These are phyloP conservation scores for Talaromyces sp. DNA, from an alignment of 2,329 filamentous ascomycete species.

Conservation along the genomic window DNA sequence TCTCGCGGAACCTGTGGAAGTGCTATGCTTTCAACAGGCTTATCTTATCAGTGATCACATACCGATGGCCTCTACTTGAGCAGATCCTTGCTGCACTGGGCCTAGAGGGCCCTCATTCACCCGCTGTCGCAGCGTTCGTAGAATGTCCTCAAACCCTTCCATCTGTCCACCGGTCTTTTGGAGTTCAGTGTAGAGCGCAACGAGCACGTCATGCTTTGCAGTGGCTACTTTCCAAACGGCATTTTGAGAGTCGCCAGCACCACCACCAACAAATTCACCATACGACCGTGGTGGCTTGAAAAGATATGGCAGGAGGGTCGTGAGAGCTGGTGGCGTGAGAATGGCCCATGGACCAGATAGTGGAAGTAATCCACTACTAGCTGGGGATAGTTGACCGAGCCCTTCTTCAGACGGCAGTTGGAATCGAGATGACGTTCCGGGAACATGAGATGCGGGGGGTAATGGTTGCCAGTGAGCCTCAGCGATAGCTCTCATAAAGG, in stretches of 20 bases:
- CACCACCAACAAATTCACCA: slow-evolving; percentile 60
- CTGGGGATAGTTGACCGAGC: slow-evolving; percentile 40
- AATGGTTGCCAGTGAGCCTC: slow-evolving; percentile 57
- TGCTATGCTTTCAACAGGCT: no score
- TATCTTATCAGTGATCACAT: slow-evolving; percentile 30
- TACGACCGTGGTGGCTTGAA: slow-evolving; percentile 60
- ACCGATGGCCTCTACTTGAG: slow-evolving; percentile 41
- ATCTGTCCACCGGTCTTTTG: slow-evolving; percentile 36
- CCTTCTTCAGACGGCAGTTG: slow-evolving; percentile 45
- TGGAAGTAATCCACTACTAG: slow-evolving; percentile 40
- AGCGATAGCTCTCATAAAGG: slow-evolving; percentile 55
- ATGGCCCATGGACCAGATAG: slow-evolving; percentile 54
- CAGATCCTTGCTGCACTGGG: slow-evolving; percentile 33
- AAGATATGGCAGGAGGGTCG: slow-evolving; percentile 58
- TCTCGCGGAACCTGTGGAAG: no score
- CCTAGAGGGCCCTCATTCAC: slow-evolving; percentile 48
- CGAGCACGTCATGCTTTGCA: slow-evolving; percentile 60
- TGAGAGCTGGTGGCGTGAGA: slow-evolving; percentile 54
- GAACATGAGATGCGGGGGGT: slow-evolving; percentile 31
- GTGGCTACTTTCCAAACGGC: slow-evolving; percentile 60
- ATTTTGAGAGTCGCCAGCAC: slow-evolving; percentile 59
- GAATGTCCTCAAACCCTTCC: slow-evolving; percentile 43
- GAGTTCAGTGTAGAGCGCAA: slow-evolving; percentile 51
- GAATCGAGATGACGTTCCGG: slow-evolving; percentile 30
- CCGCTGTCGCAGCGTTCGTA: slow-evolving; percentile 42